phyloP scores from a whole-genome alignment of 2,329 filamentous ascomycete species.

The Fusarium compactum region DNA sequence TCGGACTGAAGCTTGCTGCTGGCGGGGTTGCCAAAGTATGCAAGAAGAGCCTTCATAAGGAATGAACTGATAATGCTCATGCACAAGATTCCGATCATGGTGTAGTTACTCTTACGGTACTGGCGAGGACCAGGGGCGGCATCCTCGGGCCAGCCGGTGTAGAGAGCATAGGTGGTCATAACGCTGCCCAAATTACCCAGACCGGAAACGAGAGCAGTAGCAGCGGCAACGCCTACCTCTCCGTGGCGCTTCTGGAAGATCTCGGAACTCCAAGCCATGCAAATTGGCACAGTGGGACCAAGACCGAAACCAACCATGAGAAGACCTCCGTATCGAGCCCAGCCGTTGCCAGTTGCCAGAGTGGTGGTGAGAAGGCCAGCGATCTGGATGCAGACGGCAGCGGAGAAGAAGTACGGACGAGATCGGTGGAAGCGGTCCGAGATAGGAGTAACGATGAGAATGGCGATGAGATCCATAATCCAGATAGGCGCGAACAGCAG shows the following conservation, averaged over 20 bases:
- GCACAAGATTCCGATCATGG: slow-evolving; percentile 87
- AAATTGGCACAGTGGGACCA: slow-evolving; percentile 90
- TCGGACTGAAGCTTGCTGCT: slow-evolving; percentile 60
- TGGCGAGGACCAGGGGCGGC: slow-evolving; percentile 73
- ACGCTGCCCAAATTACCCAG: slow-evolving; percentile 89
- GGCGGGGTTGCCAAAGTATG: slow-evolving; percentile 65
- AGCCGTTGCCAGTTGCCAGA: slow-evolving; percentile 76
- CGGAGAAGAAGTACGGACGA: slow-evolving; percentile 84
- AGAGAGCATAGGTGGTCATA: slow-evolving; percentile 88
- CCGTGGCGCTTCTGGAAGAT: slow-evolving; percentile 91
- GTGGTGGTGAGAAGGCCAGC: slow-evolving; percentile 83
- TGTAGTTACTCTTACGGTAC: slow-evolving; percentile 85
- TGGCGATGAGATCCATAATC: slow-evolving; percentile 92
- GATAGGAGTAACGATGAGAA: slow-evolving; percentile 85
- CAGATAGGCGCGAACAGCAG: slow-evolving; percentile 91
- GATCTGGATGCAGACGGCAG: slow-evolving; percentile 82
- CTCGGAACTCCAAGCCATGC: slow-evolving; percentile 93
- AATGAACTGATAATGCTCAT: slow-evolving; percentile 80
- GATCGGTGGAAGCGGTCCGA: slow-evolving; percentile 87
- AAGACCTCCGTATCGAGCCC: slow-evolving; percentile 90
- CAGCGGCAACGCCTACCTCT: slow-evolving; percentile 89
- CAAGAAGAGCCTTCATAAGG: slow-evolving; percentile 75
- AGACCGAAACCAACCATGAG: slow-evolving; percentile 91
- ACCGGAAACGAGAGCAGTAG: slow-evolving; percentile 86
- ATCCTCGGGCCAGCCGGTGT: slow-evolving; percentile 87